Evolutionary conservation across 306 rosid species (phyloP).

Genomic region (Cicer bijugum): DNA sequence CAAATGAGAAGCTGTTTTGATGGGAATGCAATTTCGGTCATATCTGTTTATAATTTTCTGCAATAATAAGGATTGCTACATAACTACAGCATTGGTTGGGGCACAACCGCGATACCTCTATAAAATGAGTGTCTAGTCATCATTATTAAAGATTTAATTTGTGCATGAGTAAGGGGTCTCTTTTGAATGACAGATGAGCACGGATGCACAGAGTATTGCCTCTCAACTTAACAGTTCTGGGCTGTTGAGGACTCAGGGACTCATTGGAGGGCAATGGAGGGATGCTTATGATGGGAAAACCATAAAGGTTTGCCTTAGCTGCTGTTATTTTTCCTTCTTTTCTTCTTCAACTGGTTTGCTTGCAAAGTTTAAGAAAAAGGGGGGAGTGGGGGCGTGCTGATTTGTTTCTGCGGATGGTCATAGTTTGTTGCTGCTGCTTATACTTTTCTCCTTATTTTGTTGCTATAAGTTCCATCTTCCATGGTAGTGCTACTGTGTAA

Average conservation of each 20-base stretch:
- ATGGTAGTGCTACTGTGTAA: neutral
- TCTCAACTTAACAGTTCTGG: conserved; percentile 73
- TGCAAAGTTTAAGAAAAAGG: conserved; percentile 20
- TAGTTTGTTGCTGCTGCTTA: conserved; percentile 23
- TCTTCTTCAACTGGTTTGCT: neutral
- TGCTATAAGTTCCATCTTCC: conserved; percentile 31
- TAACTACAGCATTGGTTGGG: neutral
- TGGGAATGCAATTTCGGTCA: neutral
- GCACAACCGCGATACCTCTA: neutral
- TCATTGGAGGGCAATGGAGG: conserved; percentile 88
- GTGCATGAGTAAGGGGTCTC: conserved; percentile 34
- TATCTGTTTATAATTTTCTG: neutral
- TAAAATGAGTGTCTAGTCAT: neutral
- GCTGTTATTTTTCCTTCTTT: neutral
- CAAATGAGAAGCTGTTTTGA: too few species aligned
- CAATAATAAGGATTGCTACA: neutral
- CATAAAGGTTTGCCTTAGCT: conserved; percentile 59
- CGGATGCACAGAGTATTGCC: conserved; percentile 57
- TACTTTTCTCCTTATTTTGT: conserved; percentile 16
- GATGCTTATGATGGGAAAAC: conserved; percentile 90
- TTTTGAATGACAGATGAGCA: conserved; percentile 65
- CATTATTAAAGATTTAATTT: neutral
- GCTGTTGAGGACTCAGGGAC: conserved; percentile 82
- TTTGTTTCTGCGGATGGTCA: neutral
- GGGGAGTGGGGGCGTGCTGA: conserved; percentile 9